phyloP scores from a whole-genome alignment of 2,329 filamentous ascomycete genomes.

The Calonectria crousiana region DNA sequence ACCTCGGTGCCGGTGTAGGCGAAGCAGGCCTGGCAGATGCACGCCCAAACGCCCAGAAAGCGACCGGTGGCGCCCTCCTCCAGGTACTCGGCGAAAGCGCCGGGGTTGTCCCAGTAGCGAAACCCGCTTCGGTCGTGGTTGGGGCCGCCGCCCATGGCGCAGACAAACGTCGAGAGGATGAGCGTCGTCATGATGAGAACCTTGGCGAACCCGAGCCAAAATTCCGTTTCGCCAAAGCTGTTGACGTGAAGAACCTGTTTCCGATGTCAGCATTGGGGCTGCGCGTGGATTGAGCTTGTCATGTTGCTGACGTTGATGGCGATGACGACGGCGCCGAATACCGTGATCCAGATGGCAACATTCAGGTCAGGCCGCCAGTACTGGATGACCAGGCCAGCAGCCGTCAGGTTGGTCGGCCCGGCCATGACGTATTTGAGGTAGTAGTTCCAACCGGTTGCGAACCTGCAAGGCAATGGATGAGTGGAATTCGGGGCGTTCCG shows the following conservation, averaged over 20 bases:
- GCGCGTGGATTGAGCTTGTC: fast-evolving
- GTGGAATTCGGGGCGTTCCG: background rate
- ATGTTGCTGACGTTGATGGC: conserved; percentile 41
- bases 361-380: conserved; percentile 55
- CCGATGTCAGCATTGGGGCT: background rate
- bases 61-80: conserved; percentile 48
- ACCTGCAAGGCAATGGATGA: conserved; percentile 34
- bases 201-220: conserved; percentile 60
- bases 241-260: conserved; percentile 51
- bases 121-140: conserved; percentile 55
- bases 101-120: conserved; percentile 57
- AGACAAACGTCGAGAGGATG: conserved; percentile 44
- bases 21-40: conserved; percentile 54
- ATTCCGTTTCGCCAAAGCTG: conserved; percentile 61
- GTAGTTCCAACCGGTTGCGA: conserved; percentile 61
- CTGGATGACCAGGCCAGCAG: conserved; percentile 52
- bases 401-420: conserved; percentile 54
- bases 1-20: conserved; percentile 43
- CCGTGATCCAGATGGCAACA: conserved; percentile 52
- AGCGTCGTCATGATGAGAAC: conserved; percentile 57
- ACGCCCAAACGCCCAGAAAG: conserved; percentile 56
- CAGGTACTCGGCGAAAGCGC: conserved; percentile 55
- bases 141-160: conserved; percentile 55
- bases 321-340: conserved; percentile 51
- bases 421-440: conserved; percentile 58